Conservation (phyloP, 225 moss, liverwort and hornwort species). For the Anthoceros angustus region DNA sequence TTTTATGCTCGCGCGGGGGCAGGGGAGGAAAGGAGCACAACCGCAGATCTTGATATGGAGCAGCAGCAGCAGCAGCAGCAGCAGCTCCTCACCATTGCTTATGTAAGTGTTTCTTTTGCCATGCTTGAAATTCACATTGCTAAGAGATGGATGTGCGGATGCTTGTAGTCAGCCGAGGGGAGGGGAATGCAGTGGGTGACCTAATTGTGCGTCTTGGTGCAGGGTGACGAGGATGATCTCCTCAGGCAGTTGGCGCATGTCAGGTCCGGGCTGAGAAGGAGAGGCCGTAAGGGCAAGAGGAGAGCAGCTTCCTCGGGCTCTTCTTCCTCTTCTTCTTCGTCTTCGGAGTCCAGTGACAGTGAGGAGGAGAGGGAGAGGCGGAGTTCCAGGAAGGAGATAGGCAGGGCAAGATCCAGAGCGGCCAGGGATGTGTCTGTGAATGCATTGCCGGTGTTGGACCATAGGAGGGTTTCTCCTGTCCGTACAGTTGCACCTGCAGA, state of each 20-base stretch:
- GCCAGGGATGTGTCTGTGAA: constrained; percentile 4
- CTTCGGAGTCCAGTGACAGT: constrained; percentile 16
- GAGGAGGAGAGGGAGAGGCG: constrained; percentile 5
- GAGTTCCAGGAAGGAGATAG: not conserved
- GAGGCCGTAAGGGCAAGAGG: not conserved
- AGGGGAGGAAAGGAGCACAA: not conserved
- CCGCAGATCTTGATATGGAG: not conserved
- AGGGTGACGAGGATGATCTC: not conserved
- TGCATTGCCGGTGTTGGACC: not conserved
- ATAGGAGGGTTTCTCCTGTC: not conserved
- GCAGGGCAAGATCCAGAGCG: constrained; percentile 8
- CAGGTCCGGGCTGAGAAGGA: not conserved
- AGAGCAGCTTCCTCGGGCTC: constrained; percentile 1
- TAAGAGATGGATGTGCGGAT: not conserved
- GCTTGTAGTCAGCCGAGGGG: not conserved
- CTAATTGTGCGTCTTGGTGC: not conserved
- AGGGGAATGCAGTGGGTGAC: not conserved
- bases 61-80: constrained; percentile 3
- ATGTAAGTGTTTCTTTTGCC: not conserved
- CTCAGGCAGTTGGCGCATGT: not conserved
- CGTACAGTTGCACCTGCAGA: not conserved
- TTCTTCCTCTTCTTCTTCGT: constrained; percentile 17
- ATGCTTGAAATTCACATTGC: not conserved
- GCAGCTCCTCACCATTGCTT: not conserved
- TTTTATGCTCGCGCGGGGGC: not conserved